Base-by-base conservation (phyloP, 306 rosid genomes). In the Potentilla sterilis region DNA sequence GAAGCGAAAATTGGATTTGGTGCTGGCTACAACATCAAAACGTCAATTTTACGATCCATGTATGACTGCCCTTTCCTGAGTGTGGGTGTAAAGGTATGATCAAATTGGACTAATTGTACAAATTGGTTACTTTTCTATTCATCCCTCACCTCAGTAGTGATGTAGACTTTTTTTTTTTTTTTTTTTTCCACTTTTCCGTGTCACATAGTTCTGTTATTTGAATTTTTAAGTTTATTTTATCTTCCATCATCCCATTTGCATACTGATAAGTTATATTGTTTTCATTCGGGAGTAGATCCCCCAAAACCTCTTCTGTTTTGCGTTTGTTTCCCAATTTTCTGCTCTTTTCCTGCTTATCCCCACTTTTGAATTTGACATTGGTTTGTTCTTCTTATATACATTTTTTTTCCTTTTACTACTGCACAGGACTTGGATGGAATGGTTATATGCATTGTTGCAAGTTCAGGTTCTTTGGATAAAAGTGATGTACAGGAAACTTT, bases 1-100 rank as follows among this genome's bases (percentile, higher is more conserved):
- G 92, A 92, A 80, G 98, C 93, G 54, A 91, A 89, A 72, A 77
- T 95, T 77, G 96, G 98, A 85, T 88, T 95, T 85, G 98, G 98
- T 81, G 89, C 92, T 66, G 97, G 97, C 62, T 81, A 89, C 80
- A 84, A 84, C 86, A 76, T 89, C 62, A 81, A 85, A 83, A 87
- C 87, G 74, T 92, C 97, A 78, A 87, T 95, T 81, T 75, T 86
- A 77, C 85, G 86, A 74, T 82, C 96, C 76, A 75, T 86, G 74
- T 86, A 84, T 76, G 98, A 95, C 76, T 86, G 98, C 81, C 97
- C 97, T 74, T 92, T 95, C 85, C 93, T 95, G 43, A 84, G 86
- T 81, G 81, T 74, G 59, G 85, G 83, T 69, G 90, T 90, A 67
- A 89, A 95, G 98, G 98, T 95, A 88, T 74, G 77, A 52, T 63